Evolutionary conservation across 805 yeast genomes (phyloP).

Genomic region (Pichia insulana): DNA sequence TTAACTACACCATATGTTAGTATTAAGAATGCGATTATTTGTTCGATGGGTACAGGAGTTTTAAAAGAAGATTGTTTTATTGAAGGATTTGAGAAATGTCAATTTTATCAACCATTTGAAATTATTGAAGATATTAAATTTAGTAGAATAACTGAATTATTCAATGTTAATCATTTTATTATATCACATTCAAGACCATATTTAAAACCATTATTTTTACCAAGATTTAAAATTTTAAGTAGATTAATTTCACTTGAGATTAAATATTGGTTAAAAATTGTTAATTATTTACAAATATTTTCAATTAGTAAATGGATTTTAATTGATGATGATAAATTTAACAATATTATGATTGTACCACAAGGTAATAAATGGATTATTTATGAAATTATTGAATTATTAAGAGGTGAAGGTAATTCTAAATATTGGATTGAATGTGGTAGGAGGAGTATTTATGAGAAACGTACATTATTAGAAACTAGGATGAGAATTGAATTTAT

Average conservation of each 20-base stretch:
- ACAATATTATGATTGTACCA: constrained; percentile 88
- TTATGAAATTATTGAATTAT: constrained; percentile 54
- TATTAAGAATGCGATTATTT: constrained; percentile 83
- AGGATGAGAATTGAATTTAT: constrained; percentile 87
- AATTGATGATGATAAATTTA: constrained; percentile 71
- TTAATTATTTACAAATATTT: constrained; percentile 71
- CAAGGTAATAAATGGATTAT: constrained; percentile 58
- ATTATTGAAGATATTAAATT: constrained; percentile 47
- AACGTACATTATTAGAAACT: constrained; percentile 74
- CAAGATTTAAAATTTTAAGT: constrained; percentile 65
- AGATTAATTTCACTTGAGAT: constrained; percentile 60
- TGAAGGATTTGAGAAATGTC: constrained; percentile 38
- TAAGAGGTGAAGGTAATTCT: constrained; percentile 67
- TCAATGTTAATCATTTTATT: constrained; percentile 89
- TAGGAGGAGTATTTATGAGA: constrained; percentile 89
- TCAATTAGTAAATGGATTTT: constrained; percentile 65
- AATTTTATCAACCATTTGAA: constrained; percentile 35
- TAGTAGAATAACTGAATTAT: constrained; percentile 80
- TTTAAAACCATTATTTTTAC: constrained; percentile 78
- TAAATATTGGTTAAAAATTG: constrained; percentile 72
- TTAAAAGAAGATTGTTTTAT: constrained; percentile 53
- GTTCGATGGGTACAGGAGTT: constrained; percentile 70
- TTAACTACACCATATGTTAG: constrained; percentile 90
- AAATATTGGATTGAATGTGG: constrained; percentile 89
- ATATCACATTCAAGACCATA: constrained; percentile 92